These are phyloP conservation scores for Phlyctochytrium planicorne DNA, from an alignment of 192 early-diverging fungal genomes.

Conservation along the genomic window DNA sequence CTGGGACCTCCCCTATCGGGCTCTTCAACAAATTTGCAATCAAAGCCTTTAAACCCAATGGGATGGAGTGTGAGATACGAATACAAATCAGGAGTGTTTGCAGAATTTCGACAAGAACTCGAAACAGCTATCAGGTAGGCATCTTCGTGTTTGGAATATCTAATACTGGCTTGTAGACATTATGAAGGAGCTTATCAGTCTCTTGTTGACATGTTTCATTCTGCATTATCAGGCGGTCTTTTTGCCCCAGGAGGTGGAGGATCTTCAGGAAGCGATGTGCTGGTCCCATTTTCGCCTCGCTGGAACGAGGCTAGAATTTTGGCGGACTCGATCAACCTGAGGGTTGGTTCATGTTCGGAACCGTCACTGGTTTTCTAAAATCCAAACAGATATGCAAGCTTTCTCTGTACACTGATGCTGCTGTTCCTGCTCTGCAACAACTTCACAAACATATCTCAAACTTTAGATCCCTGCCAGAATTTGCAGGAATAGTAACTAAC, in stretches of 20 bases:
- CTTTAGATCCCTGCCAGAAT: conserved; percentile 60
- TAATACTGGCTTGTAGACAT: conserved; percentile 38
- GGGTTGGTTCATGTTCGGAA: conserved; percentile 51
- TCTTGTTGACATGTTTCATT: conserved; percentile 63
- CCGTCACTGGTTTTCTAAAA: background rate
- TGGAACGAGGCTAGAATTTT: conserved; percentile 74
- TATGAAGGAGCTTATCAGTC: conserved; percentile 70
- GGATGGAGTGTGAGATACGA: conserved; percentile 85
- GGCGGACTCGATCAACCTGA: conserved; percentile 74
- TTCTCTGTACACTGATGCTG: conserved; percentile 64
- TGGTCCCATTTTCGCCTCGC: conserved; percentile 55
- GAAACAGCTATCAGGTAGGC: conserved; percentile 46
- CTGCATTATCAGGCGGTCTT: conserved; percentile 37
- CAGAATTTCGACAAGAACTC: conserved; percentile 55
- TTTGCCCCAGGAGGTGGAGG: conserved; percentile 39
- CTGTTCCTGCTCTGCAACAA: conserved; percentile 67
- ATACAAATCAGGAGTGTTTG: conserved; percentile 63
- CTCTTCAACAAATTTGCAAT: background rate
- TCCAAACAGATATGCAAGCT: conserved; percentile 78
- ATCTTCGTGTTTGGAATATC: conserved; percentile 12
- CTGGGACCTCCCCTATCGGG: background rate
- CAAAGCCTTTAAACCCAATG: conserved; percentile 27
- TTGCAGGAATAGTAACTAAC: conserved; percentile 40
- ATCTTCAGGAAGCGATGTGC: conserved; percentile 23
- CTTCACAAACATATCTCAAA: conserved; percentile 67